Conservation (phyloP, 208 protist species). For the Acanthamoeba lenticulata region DNA sequence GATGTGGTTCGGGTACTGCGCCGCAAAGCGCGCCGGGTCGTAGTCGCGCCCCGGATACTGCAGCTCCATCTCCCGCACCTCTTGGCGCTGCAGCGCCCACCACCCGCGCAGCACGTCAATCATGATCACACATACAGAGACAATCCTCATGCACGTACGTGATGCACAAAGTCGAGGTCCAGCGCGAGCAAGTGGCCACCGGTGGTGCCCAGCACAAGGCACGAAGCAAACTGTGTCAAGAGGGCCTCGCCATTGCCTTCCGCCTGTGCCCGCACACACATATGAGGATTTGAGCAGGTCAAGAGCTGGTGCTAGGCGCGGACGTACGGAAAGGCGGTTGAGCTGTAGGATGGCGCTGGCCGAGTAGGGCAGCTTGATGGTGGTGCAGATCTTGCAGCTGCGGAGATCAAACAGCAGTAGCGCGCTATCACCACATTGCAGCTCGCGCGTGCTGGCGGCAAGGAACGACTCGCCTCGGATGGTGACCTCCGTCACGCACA, state of each 20-base stretch:
- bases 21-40: neutral
- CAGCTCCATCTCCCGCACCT: neutral
- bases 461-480: slow-evolving; percentile 19
- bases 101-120: too few species aligned
- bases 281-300: neutral
- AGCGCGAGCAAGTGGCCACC: neutral
- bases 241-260: neutral
- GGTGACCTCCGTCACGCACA: neutral
- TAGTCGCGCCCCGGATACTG: neutral
- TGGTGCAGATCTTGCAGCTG: slow-evolving; percentile 35
- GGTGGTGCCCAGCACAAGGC: neutral
- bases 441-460: neutral
- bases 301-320: neutral
- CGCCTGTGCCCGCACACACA: neutral
- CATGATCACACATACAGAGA: too few species aligned
- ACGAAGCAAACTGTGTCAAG: neutral
- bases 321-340: neutral
- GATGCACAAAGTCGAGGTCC: slow-evolving; percentile 25
- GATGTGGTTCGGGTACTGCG: neutral
- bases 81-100: neutral
- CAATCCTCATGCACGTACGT: neutral
- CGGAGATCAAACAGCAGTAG: neutral
- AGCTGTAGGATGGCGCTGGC: neutral
- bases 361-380: slow-evolving; percentile 14
- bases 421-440: neutral